Conservation (phyloP, 2,329 filamentous ascomycete genomes). For the Fonsecaea pedrosoi region DNA sequence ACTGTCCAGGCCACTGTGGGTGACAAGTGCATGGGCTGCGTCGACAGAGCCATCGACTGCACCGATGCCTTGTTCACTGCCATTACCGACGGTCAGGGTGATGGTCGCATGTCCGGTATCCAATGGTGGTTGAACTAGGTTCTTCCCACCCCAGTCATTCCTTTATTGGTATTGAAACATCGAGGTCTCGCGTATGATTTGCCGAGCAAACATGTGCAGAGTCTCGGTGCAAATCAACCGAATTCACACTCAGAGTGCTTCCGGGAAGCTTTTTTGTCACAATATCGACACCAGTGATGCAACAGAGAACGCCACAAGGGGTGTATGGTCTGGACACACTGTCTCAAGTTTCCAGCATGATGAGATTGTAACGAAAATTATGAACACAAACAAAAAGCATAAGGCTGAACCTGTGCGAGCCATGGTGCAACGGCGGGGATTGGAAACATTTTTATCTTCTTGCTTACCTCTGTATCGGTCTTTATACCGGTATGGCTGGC, state of each 20-base stretch:
- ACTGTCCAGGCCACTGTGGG: slow-evolving; percentile 65
- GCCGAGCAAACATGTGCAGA: slow-evolving; percentile 12
- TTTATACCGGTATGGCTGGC: not conserved
- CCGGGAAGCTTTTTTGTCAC: slow-evolving; percentile 12
- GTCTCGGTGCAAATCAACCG: slow-evolving; percentile 1
- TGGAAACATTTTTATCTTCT: slow-evolving; percentile 7
- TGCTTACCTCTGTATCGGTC: not conserved
- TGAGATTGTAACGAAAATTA: slow-evolving; percentile 20
- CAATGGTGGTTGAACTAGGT: slow-evolving; percentile 50
- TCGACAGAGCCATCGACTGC: slow-evolving; percentile 41
- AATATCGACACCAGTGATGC: not conserved
- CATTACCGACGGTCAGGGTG: slow-evolving; percentile 43
- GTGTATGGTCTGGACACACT: not conserved
- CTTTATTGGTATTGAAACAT: not conserved
- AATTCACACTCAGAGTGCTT: slow-evolving; percentile 11
- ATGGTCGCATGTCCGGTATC: slow-evolving; percentile 52
- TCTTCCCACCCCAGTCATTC: not conserved
- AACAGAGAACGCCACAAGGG: not conserved
- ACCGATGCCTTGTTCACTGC: slow-evolving; percentile 48
- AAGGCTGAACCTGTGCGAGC: slow-evolving; percentile 3
- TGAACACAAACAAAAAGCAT: slow-evolving; percentile 18
- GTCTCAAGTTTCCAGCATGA: not conserved
- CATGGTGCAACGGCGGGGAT: slow-evolving; percentile 4
- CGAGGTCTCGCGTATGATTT: slow-evolving; percentile 1
- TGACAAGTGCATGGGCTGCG: slow-evolving; percentile 80